Evolutionary conservation across 1,284 basidiomycete genomes (phyloP), one percentile per base, ranked within the genome.

Genomic region (Malassezia yamatoensis): DNA sequence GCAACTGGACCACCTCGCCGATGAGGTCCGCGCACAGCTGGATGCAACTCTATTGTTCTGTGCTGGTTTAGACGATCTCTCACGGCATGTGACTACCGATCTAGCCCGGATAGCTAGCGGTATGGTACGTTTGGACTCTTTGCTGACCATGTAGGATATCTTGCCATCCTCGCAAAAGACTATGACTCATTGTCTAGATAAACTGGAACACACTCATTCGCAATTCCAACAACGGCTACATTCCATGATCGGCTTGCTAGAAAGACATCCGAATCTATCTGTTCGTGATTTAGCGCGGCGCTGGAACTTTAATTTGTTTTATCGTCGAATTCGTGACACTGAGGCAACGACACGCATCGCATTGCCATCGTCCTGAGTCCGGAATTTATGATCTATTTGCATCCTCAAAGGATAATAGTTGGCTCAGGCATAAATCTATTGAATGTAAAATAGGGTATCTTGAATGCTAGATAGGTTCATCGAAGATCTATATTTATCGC

Each of bases 241-340:
- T 21, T n/a, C 45, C 29, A 66, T 74, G 51, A 62, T 74, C 1
- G 53, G 49, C 3, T 58, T 58, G 48, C 60, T 74, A 15, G 68
- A 70, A 46, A 66, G 66, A 59, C 72, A 74, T 33, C 53, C 68
- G 29, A 74, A 72, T 38, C 58, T 74, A 50, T 62, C 66, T 1
- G 66, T 67, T 9, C 64, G 64, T 11, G 66, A 67, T 48, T 48
- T 67, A 11, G 64, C 62, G 18, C 59, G 55, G 35, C 55, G 62
- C 3, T 63, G 68, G 58, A 68, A 71, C 59, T 71, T 69, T 60
- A 71, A 71, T 50, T 60, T 61, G 7, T 65, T 61, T 38, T 69
- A 71, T 43, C 50, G 51, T 16, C 55, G 55, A 16, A 24, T 18
- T 20, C 54, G 49, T 20, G 47, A 46, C 35, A 4, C 41, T 5